Evolutionary conservation across 345 rosid species (phyloP).

Genomic region (Salix dunnii): DNA sequence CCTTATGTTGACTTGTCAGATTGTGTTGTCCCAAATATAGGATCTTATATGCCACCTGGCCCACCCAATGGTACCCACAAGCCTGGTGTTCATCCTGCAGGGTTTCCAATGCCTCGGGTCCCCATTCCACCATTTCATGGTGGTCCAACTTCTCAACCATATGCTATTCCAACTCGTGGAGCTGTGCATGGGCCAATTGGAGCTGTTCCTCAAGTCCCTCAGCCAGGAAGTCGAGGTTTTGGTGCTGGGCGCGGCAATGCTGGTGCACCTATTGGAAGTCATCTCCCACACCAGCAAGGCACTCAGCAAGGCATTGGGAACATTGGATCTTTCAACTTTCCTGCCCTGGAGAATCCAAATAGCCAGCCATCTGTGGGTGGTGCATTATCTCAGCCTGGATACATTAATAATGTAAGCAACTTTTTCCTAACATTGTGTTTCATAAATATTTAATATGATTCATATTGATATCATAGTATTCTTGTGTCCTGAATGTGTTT

Average conservation of each 20-base stretch:
- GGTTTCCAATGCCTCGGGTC: conserved; percentile 76
- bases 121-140: conserved; percentile 82
- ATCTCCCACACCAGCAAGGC: conserved; percentile 78
- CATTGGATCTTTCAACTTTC: conserved; percentile 80
- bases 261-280: conserved; percentile 76
- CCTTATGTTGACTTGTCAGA: not conserved
- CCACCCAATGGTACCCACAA: conserved; percentile 88
- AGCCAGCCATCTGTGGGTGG: conserved; percentile 94
- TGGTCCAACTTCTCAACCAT: conserved; percentile 85
- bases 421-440: not conserved
- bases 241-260: conserved; percentile 86
- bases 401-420: conserved; percentile 53
- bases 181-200: conserved; percentile 92
- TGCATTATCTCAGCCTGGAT: conserved; percentile 95
- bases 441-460: not conserved
- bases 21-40: conserved; percentile 31
- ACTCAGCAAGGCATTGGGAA: conserved; percentile 72
- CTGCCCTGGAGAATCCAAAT: conserved; percentile 70
- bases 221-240: conserved; percentile 81
- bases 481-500: conserved; percentile 8
- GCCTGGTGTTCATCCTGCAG: conserved; percentile 86
- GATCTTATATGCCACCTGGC: conserved; percentile 71
- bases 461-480: not conserved
- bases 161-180: conserved; percentile 91
- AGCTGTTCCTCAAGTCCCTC: conserved; percentile 82